These are phyloP conservation scores for Rosa lucieae DNA, from an alignment of 306 rosid species.

Conservation along the genomic window DNA sequence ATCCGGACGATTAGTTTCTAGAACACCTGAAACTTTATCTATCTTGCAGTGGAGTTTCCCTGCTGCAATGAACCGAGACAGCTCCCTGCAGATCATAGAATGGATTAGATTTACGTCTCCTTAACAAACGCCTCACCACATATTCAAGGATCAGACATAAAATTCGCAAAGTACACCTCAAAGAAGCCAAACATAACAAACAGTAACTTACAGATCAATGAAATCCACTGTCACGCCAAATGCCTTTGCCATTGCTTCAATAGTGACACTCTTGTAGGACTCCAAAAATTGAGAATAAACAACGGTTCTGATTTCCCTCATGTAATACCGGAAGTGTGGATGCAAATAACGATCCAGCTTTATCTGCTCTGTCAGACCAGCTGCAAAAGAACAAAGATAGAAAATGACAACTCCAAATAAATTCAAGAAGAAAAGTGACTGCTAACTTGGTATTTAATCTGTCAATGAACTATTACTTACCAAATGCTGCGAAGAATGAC, in stretches of 20 bases:
- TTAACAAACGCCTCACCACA: neutral
- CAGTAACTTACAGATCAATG: constrained; percentile 76
- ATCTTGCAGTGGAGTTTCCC: constrained; percentile 98
- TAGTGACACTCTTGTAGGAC: constrained; percentile 94
- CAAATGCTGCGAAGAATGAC: constrained; percentile 87
- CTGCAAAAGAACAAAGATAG: constrained; percentile 37
- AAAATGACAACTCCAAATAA: neutral
- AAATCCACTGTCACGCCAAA: constrained; percentile 94
- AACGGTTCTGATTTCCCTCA: constrained; percentile 93
- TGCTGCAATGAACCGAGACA: constrained; percentile 93
- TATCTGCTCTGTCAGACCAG: constrained; percentile 88
- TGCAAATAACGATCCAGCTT: constrained; percentile 90
- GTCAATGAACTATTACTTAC: constrained; percentile 42
- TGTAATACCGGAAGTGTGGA: constrained; percentile 90
- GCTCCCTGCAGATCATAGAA: constrained; percentile 66
- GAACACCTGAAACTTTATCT: constrained; percentile 92
- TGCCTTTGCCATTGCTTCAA: constrained; percentile 97
- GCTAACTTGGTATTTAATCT: neutral
- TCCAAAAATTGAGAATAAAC: constrained; percentile 93
- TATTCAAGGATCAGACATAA: neutral
- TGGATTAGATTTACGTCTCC: neutral
- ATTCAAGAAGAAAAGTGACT: neutral
- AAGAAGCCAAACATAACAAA: constrained; percentile 3
- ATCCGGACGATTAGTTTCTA: constrained; percentile 93
- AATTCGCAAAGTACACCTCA: neutral